Evolutionary conservation across 371 early-diverging fungal genomes (phyloP), one percentile per base, ranked within the genome.

Genomic region (Racocetra persica): DNA sequence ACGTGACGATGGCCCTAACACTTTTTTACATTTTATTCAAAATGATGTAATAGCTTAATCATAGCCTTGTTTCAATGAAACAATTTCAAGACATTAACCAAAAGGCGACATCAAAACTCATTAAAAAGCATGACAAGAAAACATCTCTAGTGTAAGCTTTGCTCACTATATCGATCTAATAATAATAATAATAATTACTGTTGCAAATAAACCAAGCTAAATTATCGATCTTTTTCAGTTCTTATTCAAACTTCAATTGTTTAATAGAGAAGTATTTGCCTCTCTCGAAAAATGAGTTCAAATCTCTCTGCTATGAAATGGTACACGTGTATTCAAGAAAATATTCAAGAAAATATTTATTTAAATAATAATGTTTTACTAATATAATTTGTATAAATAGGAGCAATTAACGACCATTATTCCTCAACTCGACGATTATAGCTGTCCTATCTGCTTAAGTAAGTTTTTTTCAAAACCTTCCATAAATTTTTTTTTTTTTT

Each of bases 51-150:
- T 85, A 90, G 63, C 84, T 94, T 26, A 94, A 94, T 80, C 85
- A 88, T 11, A 92, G 93, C 69, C 82, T 94, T 24, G 88, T 93
- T 16, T 87, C 88, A 36, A 88, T 94, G 84, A 91, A 90, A 66
- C 91, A 91, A 71, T 92, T 94, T 82, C 91, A 91, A 79, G 87
- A 89, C 41, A 82, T 95, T 69, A 95, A 95, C 85, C 91, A 91
- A 57, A 92, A 91, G 6, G 94, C 94, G 5, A 90, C 95, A 82
- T 89, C 90, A 67, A 95, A 95, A 84, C 94, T 95, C 14, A 84
- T 95, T 26, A 95, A 95, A 84, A 95, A 95, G 82, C 94, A 94
- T 70, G 95, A 95, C 84, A 95, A 95, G 83, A 91, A 92, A 59
- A 93, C 94, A 32, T 92, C 91, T 6, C 75, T 94, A 41, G 85